A percentile compares a stretch with the other conserved stretches of the same genome.
These are phyloP conservation scores for Aspergillus fumigatiaffinis DNA, from an alignment of 2,329 filamentous ascomycete genomes.

Conservation along the genomic window DNA sequence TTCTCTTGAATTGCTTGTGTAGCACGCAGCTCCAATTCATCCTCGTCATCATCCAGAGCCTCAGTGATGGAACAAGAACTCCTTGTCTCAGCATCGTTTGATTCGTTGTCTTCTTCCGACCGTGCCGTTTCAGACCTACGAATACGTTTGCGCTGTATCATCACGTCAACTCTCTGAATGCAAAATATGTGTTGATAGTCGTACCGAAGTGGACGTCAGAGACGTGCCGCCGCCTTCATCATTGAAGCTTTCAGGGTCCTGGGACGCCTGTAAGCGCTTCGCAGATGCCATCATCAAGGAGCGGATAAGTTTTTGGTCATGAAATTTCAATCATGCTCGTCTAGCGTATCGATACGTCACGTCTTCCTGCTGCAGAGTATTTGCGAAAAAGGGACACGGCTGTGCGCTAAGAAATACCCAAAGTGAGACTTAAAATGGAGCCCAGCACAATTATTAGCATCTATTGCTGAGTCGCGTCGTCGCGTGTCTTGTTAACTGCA, in stretches of 20 bases:
- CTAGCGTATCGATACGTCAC: neutral
- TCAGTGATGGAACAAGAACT: slow-evolving; percentile 14
- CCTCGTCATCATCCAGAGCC: slow-evolving; percentile 30
- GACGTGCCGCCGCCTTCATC: slow-evolving; percentile 24
- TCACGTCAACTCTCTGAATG: slow-evolving; percentile 10
- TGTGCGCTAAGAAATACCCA: neutral
- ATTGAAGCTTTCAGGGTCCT: slow-evolving; percentile 29
- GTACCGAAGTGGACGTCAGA: slow-evolving; percentile 28
- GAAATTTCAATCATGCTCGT: neutral
- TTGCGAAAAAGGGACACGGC: neutral
- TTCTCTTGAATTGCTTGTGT: slow-evolving; percentile 59
- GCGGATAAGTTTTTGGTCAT: neutral
- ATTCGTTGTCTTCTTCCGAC: slow-evolving; percentile 12
- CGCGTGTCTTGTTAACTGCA: slow-evolving; percentile 6
- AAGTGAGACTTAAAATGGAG: neutral
- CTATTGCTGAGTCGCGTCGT: slow-evolving; percentile 9
- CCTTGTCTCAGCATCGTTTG: slow-evolving; percentile 18
- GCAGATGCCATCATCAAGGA: slow-evolving; percentile 36
- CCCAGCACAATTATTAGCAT: neutral
- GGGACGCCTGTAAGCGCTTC: slow-evolving; percentile 36
- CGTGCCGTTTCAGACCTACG: slow-evolving; percentile 30
- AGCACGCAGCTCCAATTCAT: slow-evolving; percentile 53
- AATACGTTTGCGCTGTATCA: slow-evolving; percentile 39
- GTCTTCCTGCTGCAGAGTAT: neutral
- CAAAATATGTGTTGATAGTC: slow-evolving; percentile 2